These are phyloP conservation scores for Chimonanthus praecox DNA, from an alignment of 164 flowering plant species.

Conservation along the genomic window DNA sequence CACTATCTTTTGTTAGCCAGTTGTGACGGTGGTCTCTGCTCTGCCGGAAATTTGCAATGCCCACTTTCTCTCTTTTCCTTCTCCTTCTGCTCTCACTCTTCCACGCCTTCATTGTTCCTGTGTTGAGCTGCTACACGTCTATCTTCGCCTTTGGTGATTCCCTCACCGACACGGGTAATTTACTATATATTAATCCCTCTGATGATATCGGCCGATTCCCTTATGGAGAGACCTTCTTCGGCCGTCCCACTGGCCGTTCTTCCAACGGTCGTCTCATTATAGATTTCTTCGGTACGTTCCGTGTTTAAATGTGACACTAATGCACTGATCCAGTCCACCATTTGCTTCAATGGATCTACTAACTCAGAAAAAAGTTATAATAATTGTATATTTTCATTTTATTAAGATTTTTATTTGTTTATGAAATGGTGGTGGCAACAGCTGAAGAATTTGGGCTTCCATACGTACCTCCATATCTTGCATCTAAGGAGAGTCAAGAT, in stretches of 20 bases:
- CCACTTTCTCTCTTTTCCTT: neutral
- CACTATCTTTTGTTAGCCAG: too few species aligned
- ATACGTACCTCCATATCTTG: constrained; percentile 35
- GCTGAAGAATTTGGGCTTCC: constrained; percentile 30
- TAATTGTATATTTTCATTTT: too few species aligned
- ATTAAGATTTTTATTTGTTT: neutral
- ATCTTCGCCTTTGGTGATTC: constrained; percentile 40
- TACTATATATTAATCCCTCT: neutral
- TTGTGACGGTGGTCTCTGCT: neutral
- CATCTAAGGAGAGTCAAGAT: constrained; percentile 8
- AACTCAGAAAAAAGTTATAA: too few species aligned
- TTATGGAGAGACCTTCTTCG: constrained; percentile 35
- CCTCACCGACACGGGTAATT: constrained; percentile 37
- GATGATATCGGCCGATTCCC: constrained; percentile 14
- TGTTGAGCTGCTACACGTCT: constrained; percentile 6
- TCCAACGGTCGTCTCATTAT: constrained; percentile 38
- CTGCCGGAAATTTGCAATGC: neutral
- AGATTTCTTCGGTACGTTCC: constrained; percentile 22
- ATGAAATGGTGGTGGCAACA: neutral
- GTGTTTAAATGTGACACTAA: too few species aligned
- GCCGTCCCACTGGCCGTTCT: constrained; percentile 31
- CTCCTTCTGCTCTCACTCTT: neutral
- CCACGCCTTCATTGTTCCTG: neutral
- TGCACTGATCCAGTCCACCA: too few species aligned
- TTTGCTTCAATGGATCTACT: too few species aligned